Percentiles rank a stretch among this genome's conserved stretches.
phyloP scores from a whole-genome alignment of 2,329 filamentous ascomycete species.

The Trichoderma aggressivum region DNA sequence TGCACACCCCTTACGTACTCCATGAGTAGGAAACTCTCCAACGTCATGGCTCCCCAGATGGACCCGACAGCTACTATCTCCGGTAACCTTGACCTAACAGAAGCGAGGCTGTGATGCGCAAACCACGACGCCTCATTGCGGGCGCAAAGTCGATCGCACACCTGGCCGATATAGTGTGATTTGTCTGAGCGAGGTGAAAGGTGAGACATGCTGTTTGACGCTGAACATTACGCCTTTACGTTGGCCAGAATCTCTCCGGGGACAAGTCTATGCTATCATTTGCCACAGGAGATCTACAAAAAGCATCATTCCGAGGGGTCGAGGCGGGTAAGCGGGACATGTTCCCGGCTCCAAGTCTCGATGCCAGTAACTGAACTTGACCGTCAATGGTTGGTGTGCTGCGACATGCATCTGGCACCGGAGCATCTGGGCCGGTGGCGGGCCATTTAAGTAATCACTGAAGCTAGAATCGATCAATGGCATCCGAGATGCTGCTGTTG shows the following conservation, averaged over 20 bases:
- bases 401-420: neutral
- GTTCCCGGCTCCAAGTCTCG: neutral
- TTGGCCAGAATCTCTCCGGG: neutral
- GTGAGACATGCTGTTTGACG: neutral
- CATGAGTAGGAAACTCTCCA: neutral
- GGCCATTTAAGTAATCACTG: neutral
- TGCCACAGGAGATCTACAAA: neutral
- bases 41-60: neutral
- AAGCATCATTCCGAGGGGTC: neutral
- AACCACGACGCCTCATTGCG: neutral
- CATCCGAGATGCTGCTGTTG: neutral
- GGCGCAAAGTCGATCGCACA: neutral
- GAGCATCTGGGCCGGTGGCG: neutral
- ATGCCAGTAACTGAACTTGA: neutral
- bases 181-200: neutral
- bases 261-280: neutral
- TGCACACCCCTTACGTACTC: neutral
- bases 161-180: neutral
- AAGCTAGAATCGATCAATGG: neutral
- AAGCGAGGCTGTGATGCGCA: neutral
- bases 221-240: too few relatives aligned
- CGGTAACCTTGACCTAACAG: neutral
- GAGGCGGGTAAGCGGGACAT: neutral
- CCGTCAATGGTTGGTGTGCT: neutral
- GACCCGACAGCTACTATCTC: neutral